Evolutionary conservation across 176 grass and related monocot genomes (phyloP), one percentile per base, ranked within the genome.

Genomic region (Triticum turgidum): DNA sequence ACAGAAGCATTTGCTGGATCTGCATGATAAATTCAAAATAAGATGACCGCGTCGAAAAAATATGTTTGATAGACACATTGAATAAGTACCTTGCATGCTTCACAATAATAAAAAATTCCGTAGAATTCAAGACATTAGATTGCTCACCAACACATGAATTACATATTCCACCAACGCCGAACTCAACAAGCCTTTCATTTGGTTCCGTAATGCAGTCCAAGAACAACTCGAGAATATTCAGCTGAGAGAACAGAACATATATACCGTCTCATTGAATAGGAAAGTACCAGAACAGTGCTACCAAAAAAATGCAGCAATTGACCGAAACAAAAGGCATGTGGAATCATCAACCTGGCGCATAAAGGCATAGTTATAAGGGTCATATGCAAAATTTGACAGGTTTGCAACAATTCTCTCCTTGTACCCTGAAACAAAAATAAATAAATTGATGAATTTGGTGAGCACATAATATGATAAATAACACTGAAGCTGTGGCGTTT

Each of bases 161-260:
- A 18, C 94, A 98, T 32, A 98, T 87, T 81, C 97, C 92, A 83
- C 90, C 94, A 52, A 96, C n/a, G 1, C 94, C 92, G 6, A 92
- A 96, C 86, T 98, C 91, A 7, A 96, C 30, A 33, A 98, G 89
- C 77, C 93, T 94, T 94, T 96, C 97, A 87, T 94, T 94, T 81
- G 90, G 90, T 79, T 98, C 97, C 1, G 92, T 96, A 73, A 98
- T 94, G 84, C 97, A 98, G 79, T 98, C 97, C 83, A 98, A 86
- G 78, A 96, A 98, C 49, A 96, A 73, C 85, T 98, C 92, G 4
- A 96, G 89, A 65, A 98, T 89, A 85, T 98, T 98, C 47, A 98
- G 87, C 97, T 98, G 88, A 66, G 80, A 41, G 67, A 85, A 59
- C 7, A 82, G 56, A 90, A 65, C 41, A 85, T 12, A 13, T 27